phyloP scores from a whole-genome alignment of 139 green algal genomes.

The Chlamydomonas sp. region DNA sequence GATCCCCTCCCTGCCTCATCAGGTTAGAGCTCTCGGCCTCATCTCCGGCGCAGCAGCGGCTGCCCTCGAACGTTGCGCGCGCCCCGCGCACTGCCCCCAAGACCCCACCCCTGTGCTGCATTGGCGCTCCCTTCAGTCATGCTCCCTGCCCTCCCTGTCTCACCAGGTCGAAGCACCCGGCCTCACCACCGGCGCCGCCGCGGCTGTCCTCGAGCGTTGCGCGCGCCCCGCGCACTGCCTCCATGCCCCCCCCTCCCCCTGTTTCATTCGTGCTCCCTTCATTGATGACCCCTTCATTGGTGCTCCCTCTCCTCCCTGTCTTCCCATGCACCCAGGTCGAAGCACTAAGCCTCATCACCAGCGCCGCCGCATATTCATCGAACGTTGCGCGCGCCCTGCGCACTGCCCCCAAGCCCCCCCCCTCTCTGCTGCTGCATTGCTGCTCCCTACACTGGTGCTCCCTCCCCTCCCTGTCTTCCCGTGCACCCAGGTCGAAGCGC shows the following conservation, averaged over 20 bases:
- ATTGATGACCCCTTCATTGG: neutral
- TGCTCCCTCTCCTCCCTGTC: neutral
- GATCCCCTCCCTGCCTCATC: neutral
- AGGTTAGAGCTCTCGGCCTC: conserved; percentile 56
- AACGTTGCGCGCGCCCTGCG: too few relatives aligned
- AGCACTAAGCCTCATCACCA: conserved; percentile 57
- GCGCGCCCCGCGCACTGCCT: too few relatives aligned
- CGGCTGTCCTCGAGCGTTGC: too few relatives aligned
- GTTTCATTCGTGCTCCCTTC: conserved; percentile 3
- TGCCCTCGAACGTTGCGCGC: too few relatives aligned
- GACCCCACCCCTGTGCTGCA: conserved; percentile 1
- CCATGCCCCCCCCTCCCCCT: neutral
- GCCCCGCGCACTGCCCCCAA: too few relatives aligned
- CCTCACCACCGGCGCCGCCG: too few relatives aligned
- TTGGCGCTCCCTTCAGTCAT: neutral
- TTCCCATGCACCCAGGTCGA: conserved; percentile 43
- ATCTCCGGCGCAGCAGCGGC: too few relatives aligned
- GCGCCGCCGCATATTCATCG: too few relatives aligned
- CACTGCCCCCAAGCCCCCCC: neutral
- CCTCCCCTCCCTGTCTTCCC: neutral
- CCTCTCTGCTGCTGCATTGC: neutral
- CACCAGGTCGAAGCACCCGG: conserved; percentile 49
- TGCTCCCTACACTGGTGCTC: neutral
- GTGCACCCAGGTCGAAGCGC: conserved; percentile 46
- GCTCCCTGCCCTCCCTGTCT: neutral